These are phyloP conservation scores for Apiotrichum montevideense DNA, from an alignment of 1,284 basidiomycete species.

Conservation along the genomic window DNA sequence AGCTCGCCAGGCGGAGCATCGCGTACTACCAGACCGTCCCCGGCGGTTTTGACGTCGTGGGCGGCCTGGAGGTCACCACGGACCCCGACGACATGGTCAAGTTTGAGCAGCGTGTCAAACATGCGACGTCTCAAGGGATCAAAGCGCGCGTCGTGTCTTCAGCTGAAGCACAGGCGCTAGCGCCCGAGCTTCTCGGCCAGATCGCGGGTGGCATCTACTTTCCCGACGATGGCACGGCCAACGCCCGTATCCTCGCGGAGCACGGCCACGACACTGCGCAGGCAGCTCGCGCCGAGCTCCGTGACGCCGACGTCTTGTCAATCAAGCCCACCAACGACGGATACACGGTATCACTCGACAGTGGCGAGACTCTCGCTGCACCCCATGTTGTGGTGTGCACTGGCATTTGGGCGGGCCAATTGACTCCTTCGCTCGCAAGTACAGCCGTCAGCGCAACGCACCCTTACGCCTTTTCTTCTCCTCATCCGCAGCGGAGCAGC, in stretches of 20 bases:
- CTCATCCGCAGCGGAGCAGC: background rate
- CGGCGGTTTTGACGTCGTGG: constrained; percentile 21
- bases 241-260: constrained; percentile 12
- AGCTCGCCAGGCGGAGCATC: constrained; percentile 21
- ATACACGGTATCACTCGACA: background rate
- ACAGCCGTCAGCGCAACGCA: constrained; percentile 21
- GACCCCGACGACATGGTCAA: background rate
- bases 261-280: constrained; percentile 13
- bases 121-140: constrained; percentile 12
- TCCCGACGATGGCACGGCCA: constrained; percentile 23
- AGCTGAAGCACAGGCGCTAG: constrained; percentile 7
- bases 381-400: constrained; percentile 21
- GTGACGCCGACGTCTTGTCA: constrained; percentile 12
- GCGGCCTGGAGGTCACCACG: constrained; percentile 18
- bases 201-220: constrained; percentile 8
- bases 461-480: constrained; percentile 20
- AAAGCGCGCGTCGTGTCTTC: constrained; percentile 7
- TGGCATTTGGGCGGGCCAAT: constrained; percentile 27
- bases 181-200: constrained; percentile 12
- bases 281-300: constrained; percentile 9
- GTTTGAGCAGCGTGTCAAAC: background rate
- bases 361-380: background rate
- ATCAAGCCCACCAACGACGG: background rate
- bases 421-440: constrained; percentile 8
- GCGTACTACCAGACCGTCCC: constrained; percentile 13